Base-by-base conservation (phyloP, 2,329 filamentous ascomycete genomes). In the Colletotrichum cordylinicola region DNA sequence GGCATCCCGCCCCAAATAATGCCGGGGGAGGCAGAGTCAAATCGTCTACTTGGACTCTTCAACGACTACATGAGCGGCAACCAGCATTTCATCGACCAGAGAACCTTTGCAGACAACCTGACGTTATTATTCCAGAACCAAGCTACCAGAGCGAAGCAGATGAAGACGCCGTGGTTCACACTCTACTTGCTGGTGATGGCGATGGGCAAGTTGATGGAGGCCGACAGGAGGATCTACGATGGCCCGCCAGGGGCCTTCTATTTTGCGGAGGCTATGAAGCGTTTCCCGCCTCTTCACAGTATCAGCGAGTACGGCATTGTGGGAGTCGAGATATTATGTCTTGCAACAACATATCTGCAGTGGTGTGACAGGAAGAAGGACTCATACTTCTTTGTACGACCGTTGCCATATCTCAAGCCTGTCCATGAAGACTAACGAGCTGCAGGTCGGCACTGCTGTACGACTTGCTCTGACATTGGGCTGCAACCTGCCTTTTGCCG, bases 151-250 rank as follows among this genome's bases (percentile, higher is more conserved):
- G 65, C 73, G 2, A 77, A 78, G 12, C 79, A 80, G 72, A 70
- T 78, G 58, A 77, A 77, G 12, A 79, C 79, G 0, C 74, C 74
- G 2, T 82, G 80, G 80, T 82, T 80, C 43, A 79, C 76, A 0
- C 76, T 82, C 29, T 82, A 82, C 56, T 62, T 82, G 2, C 55
- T 82, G 18, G 80, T 82, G 6, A 81, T 82, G 80, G 80, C 81
- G 8, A 80, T 82, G 62, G 81, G 78, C 2, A 82, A 79, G 77
- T 76, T 82, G 33, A 80, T 82, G 29, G 79, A 79, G 2, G 78
- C 76, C 10, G 71, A 78, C 0, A 80, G 77, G 18, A 75, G 77
- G 18, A 73, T 75, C 9, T 73, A 73, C 9, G 72, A 67, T 3
- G 78, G 75, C 2, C 78, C 79, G 0, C 80, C 78, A 2, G 81